Evolutionary conservation across 2,329 filamentous ascomycete genomes (phyloP), one percentile per base, ranked within the genome.

Genomic region (Arthrobotrys iridis): DNA sequence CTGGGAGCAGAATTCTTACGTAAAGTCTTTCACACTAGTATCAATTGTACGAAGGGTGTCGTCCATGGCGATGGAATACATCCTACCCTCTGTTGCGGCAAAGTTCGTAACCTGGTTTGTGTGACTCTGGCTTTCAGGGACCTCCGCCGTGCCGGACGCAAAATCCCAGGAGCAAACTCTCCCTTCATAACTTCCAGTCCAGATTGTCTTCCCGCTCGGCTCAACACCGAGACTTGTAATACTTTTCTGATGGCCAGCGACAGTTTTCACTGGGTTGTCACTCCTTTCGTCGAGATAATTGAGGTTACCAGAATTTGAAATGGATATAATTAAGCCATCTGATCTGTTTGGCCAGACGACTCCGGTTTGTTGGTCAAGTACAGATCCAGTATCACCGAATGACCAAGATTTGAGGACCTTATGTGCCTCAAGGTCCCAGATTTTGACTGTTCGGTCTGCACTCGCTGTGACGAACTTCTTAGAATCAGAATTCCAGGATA

Each of bases 1-100:
- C 1, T 13, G 11, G 7, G 24, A 28, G 18, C 24, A 50, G 11
- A 33, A 24, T 15, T 30, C 67, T 50, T 77, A 78, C 77, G 75
- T 71, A 45, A 79, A 79, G 22, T 70, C 66, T 24, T 71, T 75
- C 15, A 76, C 68, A 15, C 46, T 43, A 6, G 66, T 59, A 63
- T 96, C 93, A 35, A 96, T 86, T 45, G 88, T 90, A 77, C 93
- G 90, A 35, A 98, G 85, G 0, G 90, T 93, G 82, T 99, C 95
- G 81, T 99, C 95, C 95, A 94, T 99, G 77, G 90, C 93, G 62
- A 94, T 91, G 80, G 90, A 94, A 83, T 92, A 93, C n/a, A 93
- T 88, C 77, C 88, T 87, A 33, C 88, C 87, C 60, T 83, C 81
- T 1, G 85, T 81, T 5, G 84, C 84, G 0, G 88, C 84, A 77